These are phyloP conservation scores for bread wheat (Triticum aestivum) DNA, from an alignment of 176 grass and related monocot species.

Conservation along the genomic window DNA sequence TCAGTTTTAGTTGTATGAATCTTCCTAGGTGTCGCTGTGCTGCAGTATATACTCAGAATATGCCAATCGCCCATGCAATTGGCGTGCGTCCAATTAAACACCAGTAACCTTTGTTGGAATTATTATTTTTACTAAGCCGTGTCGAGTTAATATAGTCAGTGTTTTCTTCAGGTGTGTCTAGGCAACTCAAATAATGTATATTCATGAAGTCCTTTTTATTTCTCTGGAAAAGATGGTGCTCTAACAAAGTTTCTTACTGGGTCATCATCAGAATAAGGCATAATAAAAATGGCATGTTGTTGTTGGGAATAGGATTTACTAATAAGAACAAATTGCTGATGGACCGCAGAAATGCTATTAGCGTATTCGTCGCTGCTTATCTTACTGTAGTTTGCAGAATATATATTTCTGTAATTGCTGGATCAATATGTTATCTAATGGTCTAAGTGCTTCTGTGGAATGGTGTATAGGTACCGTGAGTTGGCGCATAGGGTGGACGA, in stretches of 20 bases:
- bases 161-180: neutral
- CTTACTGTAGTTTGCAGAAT: neutral
- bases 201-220: slow-evolving; percentile 5
- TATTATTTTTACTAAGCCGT: neutral
- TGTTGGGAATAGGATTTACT: neutral
- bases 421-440: slow-evolving; percentile 10
- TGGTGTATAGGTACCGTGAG: slow-evolving; percentile 74
- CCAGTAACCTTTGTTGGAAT: neutral
- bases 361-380: neutral
- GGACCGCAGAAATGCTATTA: neutral
- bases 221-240: neutral
- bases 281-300: neutral
- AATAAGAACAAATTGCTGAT: neutral
- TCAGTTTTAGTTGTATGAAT: neutral
- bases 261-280: neutral
- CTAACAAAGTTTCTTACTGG: neutral
- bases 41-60: slow-evolving; percentile 2
- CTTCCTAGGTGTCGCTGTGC: neutral
- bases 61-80: neutral
- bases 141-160: neutral
- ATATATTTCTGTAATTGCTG: neutral
- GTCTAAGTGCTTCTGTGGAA: neutral
- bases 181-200: neutral
- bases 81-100: neutral
- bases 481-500: slow-evolving; percentile 90